Evolutionary conservation across 2,329 filamentous ascomycete genomes (phyloP), one percentile per base, ranked within the genome.

Genomic region (Xylaria sp.): DNA sequence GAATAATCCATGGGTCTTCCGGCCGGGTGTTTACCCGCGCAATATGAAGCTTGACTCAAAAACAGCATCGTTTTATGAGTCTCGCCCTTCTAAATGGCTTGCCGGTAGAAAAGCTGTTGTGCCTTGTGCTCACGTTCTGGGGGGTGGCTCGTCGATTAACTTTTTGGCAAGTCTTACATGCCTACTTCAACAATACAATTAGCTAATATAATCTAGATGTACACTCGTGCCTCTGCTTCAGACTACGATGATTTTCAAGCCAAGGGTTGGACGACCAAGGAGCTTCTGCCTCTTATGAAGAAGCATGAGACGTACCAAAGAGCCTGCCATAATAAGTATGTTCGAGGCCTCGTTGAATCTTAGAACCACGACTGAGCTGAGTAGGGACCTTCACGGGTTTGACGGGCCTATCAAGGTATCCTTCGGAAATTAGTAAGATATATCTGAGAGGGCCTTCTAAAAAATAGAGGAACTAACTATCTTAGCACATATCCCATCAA

Each of bases 321-420:
- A 42, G 81, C 88, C 6, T 86, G 82, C 55, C 87, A 87, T 72
- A 90, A 90, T 76, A 82, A 80, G 75, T 86, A 79, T 64, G 72
- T 64, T 25, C 25, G 6, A 27, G 10, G 6, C 22, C 42, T 2
- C 31, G 15, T 25, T 44, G 1, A 10, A 20, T 13, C 11, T 9
- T 4, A 29, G 4, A 36, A 25, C 29, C 29, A 31, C 11, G 11
- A 44, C 71, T 75, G 54, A 76, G 61, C 11, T 11, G 7, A 13
- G 20, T 71, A 85, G 86, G 68, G 89, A 92, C 10, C 77, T 92
- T 25, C 92, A 95, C 73, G 92, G 92, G 1, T 92, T 90, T 63
- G 90, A 93, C 38, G 92, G 92, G 0, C 92, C 92, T 0, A 93
- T 94, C 81, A 93, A 93, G 80, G 91, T 93, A 44, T 93, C 90